phyloP scores from a whole-genome alignment of 345 rosid species.

The Raphanus sativus region DNA sequence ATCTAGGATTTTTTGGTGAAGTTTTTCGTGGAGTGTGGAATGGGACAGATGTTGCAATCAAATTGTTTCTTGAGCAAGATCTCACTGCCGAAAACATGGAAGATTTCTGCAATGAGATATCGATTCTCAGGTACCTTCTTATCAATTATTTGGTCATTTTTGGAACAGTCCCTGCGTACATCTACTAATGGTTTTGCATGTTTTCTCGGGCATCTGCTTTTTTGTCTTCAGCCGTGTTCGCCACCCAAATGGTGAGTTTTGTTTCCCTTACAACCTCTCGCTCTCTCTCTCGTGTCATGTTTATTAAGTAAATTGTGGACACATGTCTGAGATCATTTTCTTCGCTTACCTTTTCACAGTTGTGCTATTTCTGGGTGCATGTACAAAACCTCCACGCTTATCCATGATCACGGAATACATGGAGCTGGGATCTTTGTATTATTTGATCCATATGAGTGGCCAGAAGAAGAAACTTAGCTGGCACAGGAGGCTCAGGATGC shows the following conservation, averaged over 20 bases:
- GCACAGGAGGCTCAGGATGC: slow-evolving; percentile 85
- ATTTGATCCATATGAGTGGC: slow-evolving; percentile 89
- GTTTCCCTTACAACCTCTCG: background rate
- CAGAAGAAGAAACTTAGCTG: slow-evolving; percentile 91
- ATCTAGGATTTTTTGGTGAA: slow-evolving; percentile 91
- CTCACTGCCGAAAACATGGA: slow-evolving; percentile 98
- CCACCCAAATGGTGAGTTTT: slow-evolving; percentile 85
- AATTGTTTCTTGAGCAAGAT: slow-evolving; percentile 96
- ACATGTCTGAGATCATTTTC: slow-evolving; percentile 12
- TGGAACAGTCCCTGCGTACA: slow-evolving; percentile 19
- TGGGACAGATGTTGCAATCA: slow-evolving; percentile 98
- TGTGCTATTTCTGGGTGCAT: slow-evolving; percentile 95
- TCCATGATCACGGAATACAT: slow-evolving; percentile 98
- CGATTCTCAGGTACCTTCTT: slow-evolving; percentile 76
- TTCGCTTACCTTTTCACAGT: slow-evolving; percentile 55
- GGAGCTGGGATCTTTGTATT: slow-evolving; percentile 93
- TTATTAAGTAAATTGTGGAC: background rate
- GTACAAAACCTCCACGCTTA: slow-evolving; percentile 88
- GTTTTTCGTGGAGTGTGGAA: slow-evolving; percentile 98
- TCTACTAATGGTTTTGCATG: slow-evolving; percentile 41
- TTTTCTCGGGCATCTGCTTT: slow-evolving; percentile 37
- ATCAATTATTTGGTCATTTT: slow-evolving; percentile 26
- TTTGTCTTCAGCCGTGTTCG: slow-evolving; percentile 80
- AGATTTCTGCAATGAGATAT: slow-evolving; percentile 97
- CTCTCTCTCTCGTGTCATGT: slow-evolving; percentile 5